A percentile compares a stretch with the other conserved stretches of the same genome.
phyloP scores from a whole-genome alignment of 2,329 filamentous ascomycete species.

The Diplodia intermedia region DNA sequence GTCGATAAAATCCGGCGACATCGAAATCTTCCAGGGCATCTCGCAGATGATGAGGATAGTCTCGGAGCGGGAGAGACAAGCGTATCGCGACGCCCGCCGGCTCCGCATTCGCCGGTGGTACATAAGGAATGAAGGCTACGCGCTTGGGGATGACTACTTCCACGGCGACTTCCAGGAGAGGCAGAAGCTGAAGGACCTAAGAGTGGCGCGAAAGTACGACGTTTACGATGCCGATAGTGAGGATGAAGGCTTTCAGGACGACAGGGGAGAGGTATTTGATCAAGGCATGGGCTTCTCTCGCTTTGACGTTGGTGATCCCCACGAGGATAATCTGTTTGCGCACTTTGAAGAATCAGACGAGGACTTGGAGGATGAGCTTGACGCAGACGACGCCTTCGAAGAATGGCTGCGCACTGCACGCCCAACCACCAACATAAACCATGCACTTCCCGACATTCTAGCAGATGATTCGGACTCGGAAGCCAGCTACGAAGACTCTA shows the following conservation, averaged over 20 bases:
- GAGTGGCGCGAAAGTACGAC: constrained; percentile 11
- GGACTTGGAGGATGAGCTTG: not conserved
- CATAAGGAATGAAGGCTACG: constrained; percentile 19
- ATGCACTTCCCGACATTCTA: not conserved
- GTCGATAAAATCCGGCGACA: constrained; percentile 12
- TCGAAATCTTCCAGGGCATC: constrained; percentile 9
- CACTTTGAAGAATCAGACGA: not conserved
- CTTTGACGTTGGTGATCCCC: constrained; percentile 9
- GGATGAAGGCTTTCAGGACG: constrained; percentile 11
- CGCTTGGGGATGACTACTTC: not conserved
- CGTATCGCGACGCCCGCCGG: constrained; percentile 21
- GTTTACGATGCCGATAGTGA: constrained; percentile 18
- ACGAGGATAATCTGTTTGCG: not conserved
- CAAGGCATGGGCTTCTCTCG: constrained; percentile 12
- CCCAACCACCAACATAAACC: not conserved
- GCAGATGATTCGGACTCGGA: not conserved
- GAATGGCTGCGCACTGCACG: not conserved
- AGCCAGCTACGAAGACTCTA: not conserved
- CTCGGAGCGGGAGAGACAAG: constrained; percentile 5
- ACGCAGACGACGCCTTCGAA: constrained; percentile 4
- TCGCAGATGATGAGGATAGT: constrained; percentile 22
- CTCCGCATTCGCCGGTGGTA: constrained; percentile 18
- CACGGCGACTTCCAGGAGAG: constrained; percentile 16
- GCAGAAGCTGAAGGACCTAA: constrained; percentile 19
- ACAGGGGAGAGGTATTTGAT: constrained; percentile 5